Conservation (phyloP, 768 basidiomycete species). For the Melanogaster broomeanus region DNA sequence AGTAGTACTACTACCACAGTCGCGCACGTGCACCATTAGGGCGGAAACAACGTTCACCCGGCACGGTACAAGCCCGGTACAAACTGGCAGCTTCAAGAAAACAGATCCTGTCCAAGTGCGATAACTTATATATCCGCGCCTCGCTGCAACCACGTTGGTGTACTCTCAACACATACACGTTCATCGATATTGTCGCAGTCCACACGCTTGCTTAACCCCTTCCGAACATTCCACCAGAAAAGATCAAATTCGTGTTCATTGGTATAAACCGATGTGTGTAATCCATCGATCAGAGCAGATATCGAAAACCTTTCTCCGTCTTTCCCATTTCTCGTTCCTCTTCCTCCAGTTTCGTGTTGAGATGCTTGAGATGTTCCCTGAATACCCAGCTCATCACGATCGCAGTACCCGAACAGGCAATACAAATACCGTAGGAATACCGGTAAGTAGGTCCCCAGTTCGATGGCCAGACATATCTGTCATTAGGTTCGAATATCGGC, state of each 20-base stretch:
- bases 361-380: slow-evolving; percentile 40
- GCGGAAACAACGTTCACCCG: no score
- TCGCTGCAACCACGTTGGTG: slow-evolving; percentile 1
- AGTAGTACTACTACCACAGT: no score
- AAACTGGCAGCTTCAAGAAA: no score
- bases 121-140: not conserved
- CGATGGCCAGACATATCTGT: slow-evolving; percentile 65
- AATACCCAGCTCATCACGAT: slow-evolving; percentile 55
- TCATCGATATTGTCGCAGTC: not conserved
- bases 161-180: not conserved
- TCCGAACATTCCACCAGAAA: no score
- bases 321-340: slow-evolving; percentile 44
- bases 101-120: not conserved
- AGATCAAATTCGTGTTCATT: not conserved
- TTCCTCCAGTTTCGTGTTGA: slow-evolving; percentile 42
- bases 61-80: no score
- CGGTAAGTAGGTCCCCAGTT: slow-evolving; percentile 72
- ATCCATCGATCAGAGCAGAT: slow-evolving; percentile 41
- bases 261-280: not conserved
- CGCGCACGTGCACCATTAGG: slow-evolving; percentile 9
- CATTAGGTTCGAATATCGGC: not conserved
- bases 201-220: not conserved
- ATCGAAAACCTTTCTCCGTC: slow-evolving; percentile 48
- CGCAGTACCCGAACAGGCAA: slow-evolving; percentile 51
- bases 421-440: slow-evolving; percentile 75